Base-by-base conservation (phyloP, 192 early-diverging fungal genomes). In the Martensiomyces pterosporus region DNA sequence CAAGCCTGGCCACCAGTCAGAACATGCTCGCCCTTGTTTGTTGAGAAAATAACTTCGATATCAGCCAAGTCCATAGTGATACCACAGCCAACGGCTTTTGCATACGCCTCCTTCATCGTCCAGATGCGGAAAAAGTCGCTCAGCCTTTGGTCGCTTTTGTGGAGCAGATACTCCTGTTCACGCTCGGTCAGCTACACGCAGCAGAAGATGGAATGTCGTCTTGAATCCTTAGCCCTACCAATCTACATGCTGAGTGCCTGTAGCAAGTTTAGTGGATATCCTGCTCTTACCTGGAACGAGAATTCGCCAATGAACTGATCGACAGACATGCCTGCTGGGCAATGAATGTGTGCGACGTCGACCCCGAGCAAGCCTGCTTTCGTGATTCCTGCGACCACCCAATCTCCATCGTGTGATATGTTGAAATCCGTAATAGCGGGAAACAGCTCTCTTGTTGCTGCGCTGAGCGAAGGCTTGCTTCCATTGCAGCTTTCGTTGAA, bases 71-170 rank as follows among this genome's bases (percentile, higher is more conserved):
- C 57, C 2, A 40, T 24, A 24, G 25, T 57, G 16, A 72, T 64
- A 3, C 68, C 68, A 15, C 13, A 17, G 5, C 68, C 68, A 19
- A 42, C 40, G 8, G 68, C 68, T 37, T 72, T 72, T 40, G 53
- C 47, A 15, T 72, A 72, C 3, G 68, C 68, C 25, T 72, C 68
- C 45, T 72, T 72, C 24, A 54, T 35, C 17, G 68, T 45, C 68
- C 68, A 72, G 7, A 72, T 60, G 10, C 49, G 47, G 41, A 64
- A 64, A 24, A 72, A 72, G 34, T 64, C 61, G 1, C 36, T n/a
- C 9, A 64, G 24, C 19, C 17, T 47, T 5, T 64, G 17, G 2
- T 7, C 12, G 42, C 61, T 57, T 1, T 24, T 10, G 0, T 9
- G 3, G 0, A 14, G 8, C 10, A 72, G 17, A 17, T 49, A 60